phyloP scores from a whole-genome alignment of 768 basidiomycete species.

The Boletellus ananiceps region DNA sequence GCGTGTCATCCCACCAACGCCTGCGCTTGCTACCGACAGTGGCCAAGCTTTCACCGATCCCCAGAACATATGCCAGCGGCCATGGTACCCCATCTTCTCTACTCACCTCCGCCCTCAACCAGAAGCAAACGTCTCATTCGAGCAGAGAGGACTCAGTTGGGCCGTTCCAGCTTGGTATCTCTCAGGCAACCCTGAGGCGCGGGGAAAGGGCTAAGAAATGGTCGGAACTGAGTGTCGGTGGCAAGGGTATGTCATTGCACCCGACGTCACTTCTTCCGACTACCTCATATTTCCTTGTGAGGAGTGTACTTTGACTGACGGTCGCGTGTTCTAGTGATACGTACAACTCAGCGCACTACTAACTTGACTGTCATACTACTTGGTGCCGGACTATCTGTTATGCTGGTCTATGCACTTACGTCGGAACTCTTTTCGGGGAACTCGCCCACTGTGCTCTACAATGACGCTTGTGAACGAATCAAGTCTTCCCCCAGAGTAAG shows the following conservation, averaged over 20 bases:
- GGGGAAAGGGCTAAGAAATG: conserved; percentile 64
- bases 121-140: conserved; percentile 40
- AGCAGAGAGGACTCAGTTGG: conserved; percentile 61
- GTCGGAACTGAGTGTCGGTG: conserved; percentile 71
- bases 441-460: conserved; percentile 79
- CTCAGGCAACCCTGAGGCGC: conserved; percentile 48
- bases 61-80: conserved; percentile 45
- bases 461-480: conserved; percentile 50
- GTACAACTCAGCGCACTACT: conserved; percentile 46
- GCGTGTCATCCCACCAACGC: neutral
- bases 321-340: conserved; percentile 12
- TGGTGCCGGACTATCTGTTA: conserved; percentile 74
- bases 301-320: neutral
- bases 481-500: conserved; percentile 43
- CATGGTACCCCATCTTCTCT: conserved; percentile 43
- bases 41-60: neutral
- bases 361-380: conserved; percentile 56
- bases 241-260: conserved; percentile 53
- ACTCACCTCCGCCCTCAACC: conserved; percentile 63
- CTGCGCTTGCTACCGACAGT: neutral
- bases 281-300: neutral
- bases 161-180: conserved; percentile 72
- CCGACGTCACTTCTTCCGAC: neutral
- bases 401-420: conserved; percentile 71
- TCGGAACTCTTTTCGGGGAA: conserved; percentile 87